Base-by-base conservation (phyloP, 2,329 filamentous ascomycete species). In the Xylariaceae sp. region DNA sequence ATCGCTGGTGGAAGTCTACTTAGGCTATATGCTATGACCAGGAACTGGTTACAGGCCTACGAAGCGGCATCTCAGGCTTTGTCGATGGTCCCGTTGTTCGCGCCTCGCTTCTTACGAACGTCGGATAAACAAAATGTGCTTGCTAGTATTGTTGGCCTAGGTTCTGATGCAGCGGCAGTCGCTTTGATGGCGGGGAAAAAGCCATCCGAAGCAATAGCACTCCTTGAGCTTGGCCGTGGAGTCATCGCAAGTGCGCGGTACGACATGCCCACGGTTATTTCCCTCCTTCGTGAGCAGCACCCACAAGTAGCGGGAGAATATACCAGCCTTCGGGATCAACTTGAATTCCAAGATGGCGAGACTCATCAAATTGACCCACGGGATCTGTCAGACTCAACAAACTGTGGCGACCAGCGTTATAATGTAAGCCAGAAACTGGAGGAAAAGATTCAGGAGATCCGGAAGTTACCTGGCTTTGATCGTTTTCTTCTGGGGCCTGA, bases 181-280 rank as follows among this genome's bases (percentile, higher is more conserved):
- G 51, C 53, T 1, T 43, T 63, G n/a, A 23, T 44, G 12, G 39
- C 40, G 14, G 39, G 29, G 10, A 50, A 53, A 27, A 36, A 25
- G 0, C 35, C 52, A 1, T 10, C 22, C 16, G 27, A 29, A 6
- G 58, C 55, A 1, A 22, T 64, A 0, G 21, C 46, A 10, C 40
- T 57, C 5, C 52, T 65, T 4, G 61, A 65, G 37, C 47, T 45
- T 1, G 60, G 61, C 7, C 59, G 62, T 12, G 59, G 57, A 7
- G 47, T 64, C 7, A 37, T 64, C 20, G 51, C 55, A 4, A 47
- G 45, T 14, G 48, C 51, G 12, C 32, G 61, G 2, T 12, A 33
- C 8, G 34, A 47, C 11, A 22, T 43, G 10, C 25, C 22, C 8
- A 29, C 32, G 0, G 44, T 49, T 37, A 34, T 52, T 10, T 40